These are phyloP conservation scores for Phialemoniopsis sp. DNA, from an alignment of 2,329 filamentous ascomycete species.

Conservation along the genomic window DNA sequence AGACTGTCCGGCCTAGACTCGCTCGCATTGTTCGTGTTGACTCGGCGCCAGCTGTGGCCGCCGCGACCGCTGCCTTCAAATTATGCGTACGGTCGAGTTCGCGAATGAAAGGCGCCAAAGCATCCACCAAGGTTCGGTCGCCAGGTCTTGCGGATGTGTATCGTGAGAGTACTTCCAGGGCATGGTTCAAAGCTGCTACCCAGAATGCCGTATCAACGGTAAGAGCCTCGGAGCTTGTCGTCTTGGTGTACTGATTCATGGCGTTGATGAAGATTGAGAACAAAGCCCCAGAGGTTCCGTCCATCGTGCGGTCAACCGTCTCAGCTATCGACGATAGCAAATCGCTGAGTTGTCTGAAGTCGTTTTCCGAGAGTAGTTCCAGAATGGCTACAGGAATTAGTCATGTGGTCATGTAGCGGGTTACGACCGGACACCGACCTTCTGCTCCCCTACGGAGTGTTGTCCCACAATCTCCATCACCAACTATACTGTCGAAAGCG, in stretches of 20 bases:
- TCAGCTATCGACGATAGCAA: no score
- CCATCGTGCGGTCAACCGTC: no score
- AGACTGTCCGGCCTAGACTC: constrained; percentile 78
- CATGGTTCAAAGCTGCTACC: constrained; percentile 65
- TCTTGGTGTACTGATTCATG: no score
- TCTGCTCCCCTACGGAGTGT: constrained; percentile 83
- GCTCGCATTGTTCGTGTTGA: constrained; percentile 91
- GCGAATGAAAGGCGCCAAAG: constrained; percentile 83
- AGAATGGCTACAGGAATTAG: no score
- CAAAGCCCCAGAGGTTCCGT: constrained; percentile 54
- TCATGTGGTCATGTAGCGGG: no score
- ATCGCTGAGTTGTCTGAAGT: no score
- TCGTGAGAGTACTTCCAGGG: constrained; percentile 63
- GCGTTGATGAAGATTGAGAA: constrained; percentile 85
- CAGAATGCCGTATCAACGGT: no score
- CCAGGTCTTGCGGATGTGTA: constrained; percentile 88
- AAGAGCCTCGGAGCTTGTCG: constrained; percentile 49
- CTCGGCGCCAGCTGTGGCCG: constrained; percentile 73
- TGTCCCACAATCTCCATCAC: constrained; percentile 87
- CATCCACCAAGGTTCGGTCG: constrained; percentile 85
- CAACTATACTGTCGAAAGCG: constrained; percentile 75
- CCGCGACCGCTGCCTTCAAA: constrained; percentile 68
- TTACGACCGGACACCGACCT: no score
- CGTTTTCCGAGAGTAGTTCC: no score
- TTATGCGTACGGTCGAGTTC: constrained; percentile 47